Percentiles rank a stretch among this genome's conserved stretches.
Conservation (phyloP, 768 basidiomycete species). For the Pholiota molesta region DNA sequence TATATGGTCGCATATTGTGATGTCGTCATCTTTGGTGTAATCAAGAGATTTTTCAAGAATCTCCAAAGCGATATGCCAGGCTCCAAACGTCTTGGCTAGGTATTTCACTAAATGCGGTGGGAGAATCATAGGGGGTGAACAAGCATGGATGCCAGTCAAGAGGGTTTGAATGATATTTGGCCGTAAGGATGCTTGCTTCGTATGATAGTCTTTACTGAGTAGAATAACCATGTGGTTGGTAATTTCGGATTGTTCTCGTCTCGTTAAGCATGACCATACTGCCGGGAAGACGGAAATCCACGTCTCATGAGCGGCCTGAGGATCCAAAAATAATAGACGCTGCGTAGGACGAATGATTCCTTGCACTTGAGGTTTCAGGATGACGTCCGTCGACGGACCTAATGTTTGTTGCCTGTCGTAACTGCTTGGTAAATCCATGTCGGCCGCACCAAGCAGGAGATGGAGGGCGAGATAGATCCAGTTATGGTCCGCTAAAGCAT, state of each 20-base stretch:
- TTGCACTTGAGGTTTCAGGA: conserved; percentile 48
- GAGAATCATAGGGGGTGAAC: conserved; percentile 82
- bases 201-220: conserved; percentile 92
- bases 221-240: conserved; percentile 89
- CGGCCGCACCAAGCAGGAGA: conserved; percentile 73
- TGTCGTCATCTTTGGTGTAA: conserved; percentile 78
- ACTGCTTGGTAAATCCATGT: conserved; percentile 40
- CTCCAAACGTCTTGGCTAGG: conserved; percentile 92
- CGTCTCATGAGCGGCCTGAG: conserved; percentile 72
- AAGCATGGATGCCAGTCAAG: conserved; percentile 82
- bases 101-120: conserved; percentile 97
- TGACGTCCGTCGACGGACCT: conserved; percentile 30
- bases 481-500: conserved; percentile 85
- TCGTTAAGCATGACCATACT: conserved; percentile 82
- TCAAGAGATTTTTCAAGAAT: conserved; percentile 84
- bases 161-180: conserved; percentile 94
- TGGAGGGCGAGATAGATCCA: conserved; percentile 94
- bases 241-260: conserved; percentile 86
- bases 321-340: conserved; percentile 80
- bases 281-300: conserved; percentile 91
- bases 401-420: conserved; percentile 44
- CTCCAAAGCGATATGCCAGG: conserved; percentile 93
- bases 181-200: conserved; percentile 83
- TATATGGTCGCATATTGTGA: conserved; percentile 77
- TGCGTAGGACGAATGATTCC: conserved; percentile 77